These are phyloP conservation scores for Lanmaoa rubissima DNA, from an alignment of 768 basidiomycete genomes.

Conservation along the genomic window DNA sequence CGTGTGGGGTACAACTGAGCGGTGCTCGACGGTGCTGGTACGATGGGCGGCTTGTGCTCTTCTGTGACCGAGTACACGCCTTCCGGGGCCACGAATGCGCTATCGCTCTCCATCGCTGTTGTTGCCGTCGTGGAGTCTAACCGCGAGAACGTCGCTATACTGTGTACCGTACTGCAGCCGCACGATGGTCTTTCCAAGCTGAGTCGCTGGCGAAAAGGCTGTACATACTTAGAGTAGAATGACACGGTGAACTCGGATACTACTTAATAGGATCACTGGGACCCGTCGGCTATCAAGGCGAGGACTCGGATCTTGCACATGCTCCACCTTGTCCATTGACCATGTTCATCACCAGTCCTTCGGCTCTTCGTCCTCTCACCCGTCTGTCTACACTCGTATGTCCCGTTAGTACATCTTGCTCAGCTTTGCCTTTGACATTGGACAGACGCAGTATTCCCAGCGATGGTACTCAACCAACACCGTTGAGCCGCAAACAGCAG, in stretches of 20 bases:
- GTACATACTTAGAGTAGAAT: background rate
- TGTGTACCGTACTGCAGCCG: background rate
- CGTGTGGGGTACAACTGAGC: constrained; percentile 54
- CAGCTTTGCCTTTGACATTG: background rate
- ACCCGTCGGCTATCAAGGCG: constrained; percentile 9
- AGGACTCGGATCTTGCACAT: constrained; percentile 29
- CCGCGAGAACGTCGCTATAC: constrained; percentile 15
- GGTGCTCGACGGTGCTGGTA: constrained; percentile 38
- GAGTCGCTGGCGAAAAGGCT: background rate
- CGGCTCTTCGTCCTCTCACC: constrained; percentile 17
- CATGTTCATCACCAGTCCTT: constrained; percentile 18
- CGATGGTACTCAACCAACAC: constrained; percentile 52
- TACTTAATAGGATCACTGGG: background rate
- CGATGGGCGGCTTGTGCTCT: constrained; percentile 67
- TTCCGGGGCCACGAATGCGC: constrained; percentile 85
- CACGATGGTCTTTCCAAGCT: background rate
- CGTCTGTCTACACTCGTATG: constrained; percentile 21
- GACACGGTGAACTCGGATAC: background rate
- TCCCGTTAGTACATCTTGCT: background rate
- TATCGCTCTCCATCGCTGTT: constrained; percentile 69
- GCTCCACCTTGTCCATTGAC: constrained; percentile 13
- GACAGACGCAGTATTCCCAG: constrained; percentile 6
- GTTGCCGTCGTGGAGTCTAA: constrained; percentile 6
- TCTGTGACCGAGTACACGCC: constrained; percentile 88
- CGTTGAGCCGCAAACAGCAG: constrained; percentile 69